A percentile compares a stretch with the other conserved stretches of the same genome.
Evolutionary conservation across 306 rosid species (phyloP).

Genomic region (Myrica gale): DNA sequence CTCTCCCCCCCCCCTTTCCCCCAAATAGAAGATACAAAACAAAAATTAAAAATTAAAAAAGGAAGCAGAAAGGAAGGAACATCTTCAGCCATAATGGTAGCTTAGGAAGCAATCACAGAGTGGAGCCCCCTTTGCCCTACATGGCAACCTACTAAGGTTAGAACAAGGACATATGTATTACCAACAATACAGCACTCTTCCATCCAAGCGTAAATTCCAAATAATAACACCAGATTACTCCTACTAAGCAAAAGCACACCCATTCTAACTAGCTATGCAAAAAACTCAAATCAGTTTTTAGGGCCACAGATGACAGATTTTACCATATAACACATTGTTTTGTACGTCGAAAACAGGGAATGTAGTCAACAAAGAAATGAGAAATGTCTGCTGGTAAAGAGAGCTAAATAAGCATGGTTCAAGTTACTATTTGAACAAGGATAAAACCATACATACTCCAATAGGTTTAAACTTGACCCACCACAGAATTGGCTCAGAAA

Average conservation of each 20-base stretch:
- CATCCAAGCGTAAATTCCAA: neutral
- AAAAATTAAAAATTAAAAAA: too few relatives aligned
- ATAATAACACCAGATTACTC: neutral
- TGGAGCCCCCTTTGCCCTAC: neutral
- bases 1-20: neutral
- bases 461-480: neutral
- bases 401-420: neutral
- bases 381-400: neutral
- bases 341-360: neutral
- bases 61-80: neutral
- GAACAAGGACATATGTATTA: neutral
- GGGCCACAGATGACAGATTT: neutral
- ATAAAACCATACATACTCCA: neutral
- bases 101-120: neutral
- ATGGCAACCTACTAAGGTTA: neutral
- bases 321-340: neutral
- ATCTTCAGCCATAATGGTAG: neutral
- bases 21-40: too few relatives aligned
- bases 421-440: neutral
- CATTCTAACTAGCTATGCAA: slow-evolving; percentile 8
- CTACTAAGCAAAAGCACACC: slow-evolving; percentile 5
- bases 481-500: neutral
- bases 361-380: neutral
- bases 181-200: neutral
- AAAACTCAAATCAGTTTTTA: neutral